A percentile compares a stretch with the other conserved stretches of the same genome.
Evolutionary conservation across 2,329 filamentous ascomycete species (phyloP).

Genomic region (Xenoacremonium recifei): DNA sequence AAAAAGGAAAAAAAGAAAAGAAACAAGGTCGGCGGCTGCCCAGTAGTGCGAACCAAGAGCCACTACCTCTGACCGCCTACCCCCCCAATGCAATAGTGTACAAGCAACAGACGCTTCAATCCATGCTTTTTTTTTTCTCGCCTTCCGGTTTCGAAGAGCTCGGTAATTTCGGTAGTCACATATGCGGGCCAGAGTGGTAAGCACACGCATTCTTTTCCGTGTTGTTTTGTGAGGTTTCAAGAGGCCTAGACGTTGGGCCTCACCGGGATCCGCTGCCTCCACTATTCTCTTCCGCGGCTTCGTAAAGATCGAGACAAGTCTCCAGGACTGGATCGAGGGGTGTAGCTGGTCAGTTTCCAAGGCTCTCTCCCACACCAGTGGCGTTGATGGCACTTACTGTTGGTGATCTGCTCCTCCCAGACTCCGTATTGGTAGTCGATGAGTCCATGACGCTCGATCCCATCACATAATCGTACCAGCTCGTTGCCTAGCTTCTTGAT

Average conservation of each 20-base stretch:
- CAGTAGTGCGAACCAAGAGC: constrained; percentile 10
- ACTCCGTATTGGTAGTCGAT: constrained; percentile 98
- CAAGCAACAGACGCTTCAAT: constrained; percentile 7
- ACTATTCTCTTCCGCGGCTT: constrained; percentile 35
- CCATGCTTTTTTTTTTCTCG: no score
- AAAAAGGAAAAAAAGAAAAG: constrained; percentile 6
- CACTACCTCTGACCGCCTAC: constrained; percentile 5
- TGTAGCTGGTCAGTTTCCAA: no score
- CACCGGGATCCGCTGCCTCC: constrained; percentile 26
- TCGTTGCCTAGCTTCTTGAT: constrained; percentile 81
- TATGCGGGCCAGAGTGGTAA: no score
- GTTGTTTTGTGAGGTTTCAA: no score
- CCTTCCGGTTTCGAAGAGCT: no score
- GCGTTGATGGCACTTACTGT: constrained; percentile 66
- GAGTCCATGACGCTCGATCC: constrained; percentile 84
- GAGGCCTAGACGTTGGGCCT: no score
- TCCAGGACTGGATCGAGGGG: constrained; percentile 33
- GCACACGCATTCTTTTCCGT: no score
- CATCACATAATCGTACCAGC: constrained; percentile 78
- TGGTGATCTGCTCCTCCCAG: constrained; percentile 89
- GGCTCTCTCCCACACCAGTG: no score
- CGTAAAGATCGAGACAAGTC: constrained; percentile 46
- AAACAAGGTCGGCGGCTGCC: constrained; percentile 1
- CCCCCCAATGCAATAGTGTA: constrained; percentile 8
- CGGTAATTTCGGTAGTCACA: no score